phyloP scores from a whole-genome alignment of 805 yeast genomes.

The Candida rishiriensis region DNA sequence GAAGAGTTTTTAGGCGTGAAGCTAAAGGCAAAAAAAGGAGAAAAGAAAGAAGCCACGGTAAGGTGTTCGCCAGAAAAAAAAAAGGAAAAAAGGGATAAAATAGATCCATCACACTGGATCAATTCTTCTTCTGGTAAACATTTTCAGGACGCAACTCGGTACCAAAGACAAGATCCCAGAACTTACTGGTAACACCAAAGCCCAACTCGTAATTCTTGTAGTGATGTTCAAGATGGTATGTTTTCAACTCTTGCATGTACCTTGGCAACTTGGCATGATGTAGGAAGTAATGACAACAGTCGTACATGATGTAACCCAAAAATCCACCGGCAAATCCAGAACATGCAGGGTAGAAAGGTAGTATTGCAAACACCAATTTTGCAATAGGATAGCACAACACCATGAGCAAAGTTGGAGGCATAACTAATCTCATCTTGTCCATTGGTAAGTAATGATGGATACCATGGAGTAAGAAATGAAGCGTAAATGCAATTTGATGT shows the following conservation, averaged over 20 bases:
- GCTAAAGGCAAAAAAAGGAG: neutral
- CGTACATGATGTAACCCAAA: slow-evolving; percentile 89
- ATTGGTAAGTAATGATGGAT: slow-evolving; percentile 96
- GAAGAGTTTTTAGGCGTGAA: neutral
- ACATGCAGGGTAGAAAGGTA: slow-evolving; percentile 83
- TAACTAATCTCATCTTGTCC: slow-evolving; percentile 89
- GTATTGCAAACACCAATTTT: slow-evolving; percentile 63
- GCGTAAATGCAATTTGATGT: slow-evolving; percentile 62
- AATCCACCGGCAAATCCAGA: slow-evolving; percentile 95
- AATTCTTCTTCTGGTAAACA: slow-evolving; percentile 40
- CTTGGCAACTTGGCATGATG: slow-evolving; percentile 85
- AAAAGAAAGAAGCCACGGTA: neutral
- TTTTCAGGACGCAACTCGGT: slow-evolving; percentile 58
- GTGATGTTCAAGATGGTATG: slow-evolving; percentile 94
- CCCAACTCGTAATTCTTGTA: slow-evolving; percentile 96
- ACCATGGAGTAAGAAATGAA: slow-evolving; percentile 92
- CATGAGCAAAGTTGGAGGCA: slow-evolving; percentile 89
- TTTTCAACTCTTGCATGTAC: slow-evolving; percentile 73
- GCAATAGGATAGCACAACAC: slow-evolving; percentile 76
- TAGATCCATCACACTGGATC: neutral
- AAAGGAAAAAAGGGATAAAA: slow-evolving; percentile 3
- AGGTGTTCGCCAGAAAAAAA: neutral
- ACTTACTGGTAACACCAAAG: slow-evolving; percentile 89
- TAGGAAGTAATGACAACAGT: slow-evolving; percentile 87
- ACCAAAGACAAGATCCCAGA: slow-evolving; percentile 91